These are phyloP conservation scores for Paramecium octaurelia DNA, from an alignment of 73 alveolate genomes.

Conservation along the genomic window DNA sequence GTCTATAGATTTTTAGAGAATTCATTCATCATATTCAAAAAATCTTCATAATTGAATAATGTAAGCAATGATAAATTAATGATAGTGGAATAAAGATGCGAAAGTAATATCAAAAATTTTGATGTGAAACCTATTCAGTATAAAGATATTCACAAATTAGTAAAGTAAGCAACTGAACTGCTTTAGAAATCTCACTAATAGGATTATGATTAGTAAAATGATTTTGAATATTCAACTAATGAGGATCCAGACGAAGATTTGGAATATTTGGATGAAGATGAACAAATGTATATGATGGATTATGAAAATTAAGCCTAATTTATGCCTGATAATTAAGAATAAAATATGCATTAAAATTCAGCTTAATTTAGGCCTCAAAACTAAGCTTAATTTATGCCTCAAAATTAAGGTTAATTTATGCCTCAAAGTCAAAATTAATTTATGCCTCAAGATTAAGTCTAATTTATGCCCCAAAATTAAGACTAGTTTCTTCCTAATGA, in stretches of 20 bases:
- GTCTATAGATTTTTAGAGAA: slow-evolving; percentile 1
- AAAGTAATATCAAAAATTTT: not conserved
- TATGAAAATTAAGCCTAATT: not conserved
- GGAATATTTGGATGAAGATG: not conserved
- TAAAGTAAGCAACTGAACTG: not conserved
- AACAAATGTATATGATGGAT: not conserved
- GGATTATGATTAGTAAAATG: not conserved
- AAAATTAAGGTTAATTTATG: too few relatives aligned
- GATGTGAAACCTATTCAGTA: slow-evolving; percentile 18
- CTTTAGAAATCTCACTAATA: not conserved
- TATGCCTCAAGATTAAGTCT: too few relatives aligned
- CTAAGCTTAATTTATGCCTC: too few relatives aligned
- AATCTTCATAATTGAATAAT: not conserved
- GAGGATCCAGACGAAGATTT: not conserved
- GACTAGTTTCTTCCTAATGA: not conserved
- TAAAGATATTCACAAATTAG: slow-evolving; percentile 20
- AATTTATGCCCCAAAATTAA: not conserved
- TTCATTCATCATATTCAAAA: slow-evolving; percentile 1
- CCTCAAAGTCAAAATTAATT: too few relatives aligned
- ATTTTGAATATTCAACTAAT: not conserved
- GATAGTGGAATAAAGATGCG: not conserved
- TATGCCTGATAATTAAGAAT: not conserved
- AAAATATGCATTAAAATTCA: too few relatives aligned
- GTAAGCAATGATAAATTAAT: not conserved
- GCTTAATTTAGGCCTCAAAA: too few relatives aligned